Evolutionary conservation across 805 yeast species (phyloP), one percentile per base, ranked within the genome.

Genomic region (Metschnikowia reukaufii): DNA sequence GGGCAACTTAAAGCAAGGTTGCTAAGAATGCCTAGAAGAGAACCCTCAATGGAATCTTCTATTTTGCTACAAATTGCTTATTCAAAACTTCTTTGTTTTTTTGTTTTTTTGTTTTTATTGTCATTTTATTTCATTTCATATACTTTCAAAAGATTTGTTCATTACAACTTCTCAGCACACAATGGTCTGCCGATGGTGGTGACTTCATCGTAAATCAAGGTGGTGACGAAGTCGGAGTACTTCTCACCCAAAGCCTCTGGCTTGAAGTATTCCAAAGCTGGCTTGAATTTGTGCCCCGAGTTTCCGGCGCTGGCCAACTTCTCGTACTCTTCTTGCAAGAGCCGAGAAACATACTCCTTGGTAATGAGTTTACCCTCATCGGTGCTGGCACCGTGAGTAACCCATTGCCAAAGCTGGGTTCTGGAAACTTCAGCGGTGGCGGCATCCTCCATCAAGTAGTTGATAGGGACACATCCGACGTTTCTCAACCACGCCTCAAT

Each of bases 351-450:
- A 57, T 81, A 77, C 32, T 78, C 82, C 44, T 86, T 78, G 47
- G 87, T 82, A 30, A 86, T 75, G 21, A 59, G 68, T 44, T 72
- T 76, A 40, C 83, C 83, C 20, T 82, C 74, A 58, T 84, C 88
- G 45, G 80, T 75, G 46, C 63, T 68, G 37, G 81, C 85, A 37
- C 81, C 79, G 63, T 86, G 91, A 49, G 82, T 84, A 43, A 83
- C 86, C 95, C 95, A 86, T 63, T 88, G 89, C 76, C 83, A 83
- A 56, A 86, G 73, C 68, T 86, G 92, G 51, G 89, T 78, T 71
- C 94, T 79, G 31, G 91, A 83, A 33, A 86, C 95, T 68, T 86
- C 95, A 34, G 94, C 92, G 42, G 95, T 86, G 29, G 94, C 94
- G 23, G 95, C 95, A 66, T 86, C 95, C 68, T 86, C 95, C 95